Percentiles rank a stretch among this genome's conserved stretches.
phyloP scores from a whole-genome alignment of 108 stramenopile genomes.

The Discostella stelligeroides region DNA sequence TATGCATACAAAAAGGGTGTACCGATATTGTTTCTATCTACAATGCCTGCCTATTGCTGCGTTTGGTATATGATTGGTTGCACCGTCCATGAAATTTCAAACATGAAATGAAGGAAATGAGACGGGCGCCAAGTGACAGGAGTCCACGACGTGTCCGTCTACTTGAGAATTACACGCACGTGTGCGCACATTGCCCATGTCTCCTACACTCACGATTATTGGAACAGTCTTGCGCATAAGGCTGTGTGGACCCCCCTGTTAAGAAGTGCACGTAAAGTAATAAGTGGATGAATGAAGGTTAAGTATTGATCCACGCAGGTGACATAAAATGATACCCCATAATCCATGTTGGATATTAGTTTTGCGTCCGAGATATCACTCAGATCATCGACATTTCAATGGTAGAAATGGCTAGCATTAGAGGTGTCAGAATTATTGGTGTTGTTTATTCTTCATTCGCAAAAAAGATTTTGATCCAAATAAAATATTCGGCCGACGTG shows the following conservation, averaged over 20 bases:
- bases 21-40: slow-evolving; percentile 21
- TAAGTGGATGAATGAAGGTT: slow-evolving; percentile 31
- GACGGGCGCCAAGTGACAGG: too few relatives aligned
- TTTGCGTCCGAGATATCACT: slow-evolving; percentile 14
- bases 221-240: too few relatives aligned
- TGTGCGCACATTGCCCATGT: too few relatives aligned
- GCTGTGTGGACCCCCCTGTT: too few relatives aligned
- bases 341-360: background rate
- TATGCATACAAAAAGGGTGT: background rate
- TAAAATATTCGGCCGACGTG: too few relatives aligned
- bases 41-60: slow-evolving; percentile 22
- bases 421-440: slow-evolving; percentile 17
- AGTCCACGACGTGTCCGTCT: too few relatives aligned
- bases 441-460: slow-evolving; percentile 14
- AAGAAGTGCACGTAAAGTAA: too few relatives aligned
- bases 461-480: too few relatives aligned
- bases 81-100: slow-evolving; percentile 1
- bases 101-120: background rate
- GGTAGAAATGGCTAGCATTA: slow-evolving; percentile 12
- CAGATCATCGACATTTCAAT: slow-evolving; percentile 6
- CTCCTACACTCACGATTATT: too few relatives aligned
- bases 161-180: too few relatives aligned
- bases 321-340: too few relatives aligned
- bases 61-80: slow-evolving; percentile 20
- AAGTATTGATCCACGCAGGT: background rate